Base-by-base conservation (phyloP, 2,329 filamentous ascomycete species). In the Blastomyces gilchristii region DNA sequence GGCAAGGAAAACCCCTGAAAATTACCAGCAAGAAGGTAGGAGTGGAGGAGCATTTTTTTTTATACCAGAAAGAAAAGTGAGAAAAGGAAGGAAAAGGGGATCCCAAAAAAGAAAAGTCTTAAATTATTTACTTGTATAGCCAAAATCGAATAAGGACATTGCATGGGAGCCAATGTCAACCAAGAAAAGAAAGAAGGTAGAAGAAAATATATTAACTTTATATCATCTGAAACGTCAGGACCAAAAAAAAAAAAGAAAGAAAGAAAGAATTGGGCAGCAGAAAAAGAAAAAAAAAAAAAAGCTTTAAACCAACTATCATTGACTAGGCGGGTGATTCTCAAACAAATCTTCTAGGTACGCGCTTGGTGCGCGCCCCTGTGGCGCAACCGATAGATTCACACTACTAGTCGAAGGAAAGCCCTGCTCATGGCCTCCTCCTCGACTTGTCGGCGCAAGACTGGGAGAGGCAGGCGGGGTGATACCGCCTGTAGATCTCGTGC, bases 261-360 rank as follows among this genome's bases (percentile, higher is more conserved):
- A 41, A 59, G 34, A 49, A 4, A 11, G 11, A 41, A 25, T 1
- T 12, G 14, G 25, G 37, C 37, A 39, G 7, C 37, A 12, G 37
- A 45, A 18, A 6, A 39, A 39, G 25, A 31, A 34, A 58, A 47
- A 22, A 34, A 58, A 47, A 22, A 22, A 22, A 22, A 58, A 39
- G 8, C 5, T 2, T 6, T 22, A 49, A 47, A 49, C 16, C 5
- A 5, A 34, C 31, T 34, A 59, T 59, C 43, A 59, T 59, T 43
- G 58, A 22, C 58, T 43, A 37, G 58, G 58, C 0, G 71, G 66
- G 45, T 67, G 65, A 66, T 89, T 89, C 71, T 91, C 90, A 65
- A 97, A 87, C 59, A 97, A 76, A 73, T 97, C 91, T 64, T 97
- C 92, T 49, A 97, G 80, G 73, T 91, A 96, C 22, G 91, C 90